Percentiles rank a stretch among this genome's conserved stretches.
Conservation (phyloP, 2,329 filamentous ascomycete genomes). For the Colletotrichum theobromicola region DNA sequence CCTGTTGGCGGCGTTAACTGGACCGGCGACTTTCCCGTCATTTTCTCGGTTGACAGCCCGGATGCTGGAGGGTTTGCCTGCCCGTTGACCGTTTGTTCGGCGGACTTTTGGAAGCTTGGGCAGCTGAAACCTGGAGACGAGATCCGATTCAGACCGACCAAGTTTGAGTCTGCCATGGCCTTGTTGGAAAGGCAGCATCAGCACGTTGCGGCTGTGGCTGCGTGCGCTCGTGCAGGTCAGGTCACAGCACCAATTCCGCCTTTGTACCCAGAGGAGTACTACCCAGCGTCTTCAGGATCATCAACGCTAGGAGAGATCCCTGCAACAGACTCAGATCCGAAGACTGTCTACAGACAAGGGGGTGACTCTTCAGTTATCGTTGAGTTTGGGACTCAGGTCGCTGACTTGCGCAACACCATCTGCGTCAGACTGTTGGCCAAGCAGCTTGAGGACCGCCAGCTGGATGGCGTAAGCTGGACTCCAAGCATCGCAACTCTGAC, state of each 20-base stretch:
- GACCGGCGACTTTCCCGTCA: conserved; percentile 37
- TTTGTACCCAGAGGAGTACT: neutral
- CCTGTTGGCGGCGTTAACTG: conserved; percentile 41
- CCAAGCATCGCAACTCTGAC: neutral
- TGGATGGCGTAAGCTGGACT: neutral
- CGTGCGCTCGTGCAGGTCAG: neutral
- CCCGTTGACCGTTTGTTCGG: conserved; percentile 32
- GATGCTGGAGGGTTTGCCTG: conserved; percentile 36
- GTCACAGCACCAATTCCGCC: neutral
- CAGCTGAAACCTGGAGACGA: conserved; percentile 35
- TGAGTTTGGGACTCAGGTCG: neutral
- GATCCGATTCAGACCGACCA: neutral
- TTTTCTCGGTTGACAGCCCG: conserved; percentile 38
- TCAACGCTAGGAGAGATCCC: neutral
- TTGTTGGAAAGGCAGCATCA: neutral
- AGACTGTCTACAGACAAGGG: neutral
- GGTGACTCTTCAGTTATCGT: neutral
- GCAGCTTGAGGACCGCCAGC: neutral
- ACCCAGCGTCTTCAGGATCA: neutral
- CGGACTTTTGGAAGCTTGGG: conserved; percentile 40
- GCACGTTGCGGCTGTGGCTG: neutral
- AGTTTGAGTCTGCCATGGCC: neutral
- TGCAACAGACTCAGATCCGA: neutral
- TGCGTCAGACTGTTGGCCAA: neutral
- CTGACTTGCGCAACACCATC: neutral